These are phyloP conservation scores for Mucor indicus DNA, from an alignment of 371 early-diverging fungal genomes.

Conservation along the genomic window DNA sequence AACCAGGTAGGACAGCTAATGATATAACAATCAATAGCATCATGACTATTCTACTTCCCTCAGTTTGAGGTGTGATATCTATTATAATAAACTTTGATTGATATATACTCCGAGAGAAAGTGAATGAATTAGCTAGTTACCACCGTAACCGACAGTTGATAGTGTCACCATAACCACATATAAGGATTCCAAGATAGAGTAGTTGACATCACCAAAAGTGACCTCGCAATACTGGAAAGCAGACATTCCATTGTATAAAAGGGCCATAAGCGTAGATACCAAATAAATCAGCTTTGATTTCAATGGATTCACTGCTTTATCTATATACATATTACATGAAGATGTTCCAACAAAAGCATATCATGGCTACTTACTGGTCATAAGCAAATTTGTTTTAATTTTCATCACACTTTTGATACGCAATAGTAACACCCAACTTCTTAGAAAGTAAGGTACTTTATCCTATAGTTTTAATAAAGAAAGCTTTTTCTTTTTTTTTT, in stretches of 20 bases:
- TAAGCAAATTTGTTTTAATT: constrained; percentile 52
- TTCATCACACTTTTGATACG: constrained; percentile 59
- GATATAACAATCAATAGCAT: constrained; percentile 68
- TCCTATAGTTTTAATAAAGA: background rate
- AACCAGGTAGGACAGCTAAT: constrained; percentile 59
- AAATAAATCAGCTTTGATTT: constrained; percentile 60
- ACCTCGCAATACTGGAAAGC: constrained; percentile 70
- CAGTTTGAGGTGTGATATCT: constrained; percentile 69
- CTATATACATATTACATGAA: constrained; percentile 1
- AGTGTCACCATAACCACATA: constrained; percentile 66
- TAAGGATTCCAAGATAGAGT: constrained; percentile 49
- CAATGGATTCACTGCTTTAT: constrained; percentile 53
- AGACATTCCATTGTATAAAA: constrained; percentile 70
- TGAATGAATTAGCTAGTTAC: constrained; percentile 5
- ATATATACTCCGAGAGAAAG: background rate
- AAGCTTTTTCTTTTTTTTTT: background rate
- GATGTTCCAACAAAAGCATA: background rate
- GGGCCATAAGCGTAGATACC: constrained; percentile 56
- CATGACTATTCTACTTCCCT: constrained; percentile 61
- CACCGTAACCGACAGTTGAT: constrained; percentile 81
- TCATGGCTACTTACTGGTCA: constrained; percentile 30
- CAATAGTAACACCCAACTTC: constrained; percentile 57
- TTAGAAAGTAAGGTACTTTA: constrained; percentile 59
- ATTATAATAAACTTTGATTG: background rate
- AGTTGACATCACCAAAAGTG: constrained; percentile 52